These are phyloP conservation scores for Theobroma grandiflorum DNA, from an alignment of 441 rosid genomes.

Conservation along the genomic window DNA sequence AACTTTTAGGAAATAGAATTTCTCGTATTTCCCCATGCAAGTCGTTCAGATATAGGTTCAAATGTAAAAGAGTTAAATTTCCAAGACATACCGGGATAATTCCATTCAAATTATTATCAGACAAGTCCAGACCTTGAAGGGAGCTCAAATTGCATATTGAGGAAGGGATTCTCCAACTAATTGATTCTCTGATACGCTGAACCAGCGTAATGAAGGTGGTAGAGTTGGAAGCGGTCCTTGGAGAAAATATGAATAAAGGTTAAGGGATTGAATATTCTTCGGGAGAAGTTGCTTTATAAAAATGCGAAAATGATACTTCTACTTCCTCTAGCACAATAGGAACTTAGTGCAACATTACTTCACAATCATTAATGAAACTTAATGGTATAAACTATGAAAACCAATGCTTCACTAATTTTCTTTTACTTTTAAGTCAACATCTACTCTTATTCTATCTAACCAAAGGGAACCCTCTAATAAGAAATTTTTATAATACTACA, in stretches of 20 bases:
- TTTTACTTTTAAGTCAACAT: no score
- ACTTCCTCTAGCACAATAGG: no score
- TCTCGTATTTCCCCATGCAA: slow-evolving; percentile 24
- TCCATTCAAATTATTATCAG: slow-evolving; percentile 25
- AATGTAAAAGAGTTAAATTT: slow-evolving; percentile 8
- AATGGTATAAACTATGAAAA: no score
- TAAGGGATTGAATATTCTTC: not conserved
- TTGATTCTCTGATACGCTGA: slow-evolving; percentile 1
- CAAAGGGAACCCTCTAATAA: no score
- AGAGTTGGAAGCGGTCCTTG: slow-evolving; percentile 22
- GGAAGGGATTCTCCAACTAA: slow-evolving; percentile 25
- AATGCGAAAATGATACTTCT: no score
- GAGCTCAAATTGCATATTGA: slow-evolving; percentile 23
- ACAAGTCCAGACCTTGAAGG: slow-evolving; percentile 30
- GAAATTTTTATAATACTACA: no score
- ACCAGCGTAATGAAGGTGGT: slow-evolving; percentile 10
- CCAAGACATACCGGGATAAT: slow-evolving; percentile 26
- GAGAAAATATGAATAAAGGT: slow-evolving; percentile 26
- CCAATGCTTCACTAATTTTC: no score
- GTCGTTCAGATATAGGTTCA: slow-evolving; percentile 27
- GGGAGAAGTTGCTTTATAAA: not conserved
- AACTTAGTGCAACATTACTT: no score
- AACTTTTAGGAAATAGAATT: not conserved
- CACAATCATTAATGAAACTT: no score
- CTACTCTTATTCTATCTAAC: no score